Base-by-base conservation (phyloP, 2,329 filamentous ascomycete genomes). In the Penicillium sp. region DNA sequence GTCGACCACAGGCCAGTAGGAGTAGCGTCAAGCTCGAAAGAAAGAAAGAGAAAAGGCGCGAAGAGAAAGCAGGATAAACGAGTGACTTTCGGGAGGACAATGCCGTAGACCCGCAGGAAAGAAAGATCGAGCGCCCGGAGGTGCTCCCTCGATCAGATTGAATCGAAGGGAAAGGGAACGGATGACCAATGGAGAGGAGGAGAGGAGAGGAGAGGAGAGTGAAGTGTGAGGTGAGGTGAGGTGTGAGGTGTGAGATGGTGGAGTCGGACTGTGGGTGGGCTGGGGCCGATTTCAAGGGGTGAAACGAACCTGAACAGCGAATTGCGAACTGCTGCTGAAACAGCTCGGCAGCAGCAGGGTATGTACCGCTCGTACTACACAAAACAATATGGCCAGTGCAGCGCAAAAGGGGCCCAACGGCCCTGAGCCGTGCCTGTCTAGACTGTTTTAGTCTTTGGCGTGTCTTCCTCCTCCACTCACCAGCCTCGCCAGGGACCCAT, bases 91-190 rank as follows among this genome's bases (percentile, higher is more conserved):
- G 36, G 58, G 56, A 37, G 39, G 40, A 55, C 43, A 42, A 57
- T 41, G 44, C 51, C 46, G 54, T 46, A 48, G 47, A 58, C 55
- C 60, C 60, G 56, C 49, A 49, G 51, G 34, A 49, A 55, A 58
- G 36, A 53, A 58, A 56, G 52, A 56, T 55, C 49, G 55, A 56
- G 54, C 59, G 59, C 23, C 58, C 52, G 54, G 40, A 59, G 55
- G 59, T 44, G 51, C 52, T 52, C 50, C 49, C 42, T 27, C 24
- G 47, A 50, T 54, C 27, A 46, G 48, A 53, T 49, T 43, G 50
- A 52, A 51, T 45, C 24, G 54, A 50, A 51, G 18, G 34, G 39
- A 47, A 40, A 26, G 27, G 47, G 47, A 58, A 46, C 46, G 46
- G 45, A 55, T 55, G 54, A 41, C 56, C 56, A 59, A 59, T 57